Evolutionary conservation across 2,329 filamentous ascomycete species (phyloP), one percentile per base, ranked within the genome.

Genomic region (Lachnellula hyalina): DNA sequence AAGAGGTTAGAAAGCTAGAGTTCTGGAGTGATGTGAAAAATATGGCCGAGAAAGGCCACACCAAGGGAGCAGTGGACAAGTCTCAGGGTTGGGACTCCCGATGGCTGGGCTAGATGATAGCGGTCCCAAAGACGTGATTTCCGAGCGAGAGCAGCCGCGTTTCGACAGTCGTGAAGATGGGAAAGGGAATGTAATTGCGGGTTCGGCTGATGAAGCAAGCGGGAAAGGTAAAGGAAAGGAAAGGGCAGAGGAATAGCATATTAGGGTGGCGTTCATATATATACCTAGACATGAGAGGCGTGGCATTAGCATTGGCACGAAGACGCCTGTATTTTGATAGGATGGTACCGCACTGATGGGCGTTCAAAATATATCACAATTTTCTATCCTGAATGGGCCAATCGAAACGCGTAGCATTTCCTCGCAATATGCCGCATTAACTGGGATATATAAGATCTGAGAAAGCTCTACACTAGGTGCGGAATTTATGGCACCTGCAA

Each of bases 21-120:
- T 95, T 91, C 68, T 96, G 93, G 86, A 92, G 87, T 67, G 89
- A 96, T 67, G 82, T 90, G 59, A 89, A 85, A 70, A 80, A 80
- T 15, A 84, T 90, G 73, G 81, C 85, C 0, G 76, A 72, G 59
- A 67, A 70, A 34, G 75, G 77, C 12, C 67, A 74, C 28, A 67
- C 65, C 1, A 63, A 63, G 51, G 65, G 64, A 2, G 67, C 65
- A 8, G 63, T 67, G 12, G 67, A 67, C 49, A 52, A 62, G 21
- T 32, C 46, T 12, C 59, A 67, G 50, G 66, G 67, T 7, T 69
- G 67, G 68, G 61, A 59, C 17, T 56, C 59, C 11, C 48, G 56
- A 4, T 70, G 66, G 53, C 57, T 36, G 67, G 66, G 1, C 44
- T 69, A 21, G 68, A 69, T 57, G 45, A 51, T 17, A 67, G 65